Conservation (phyloP, 2,329 filamentous ascomycete species). For the Neonectria neomacrospora region DNA sequence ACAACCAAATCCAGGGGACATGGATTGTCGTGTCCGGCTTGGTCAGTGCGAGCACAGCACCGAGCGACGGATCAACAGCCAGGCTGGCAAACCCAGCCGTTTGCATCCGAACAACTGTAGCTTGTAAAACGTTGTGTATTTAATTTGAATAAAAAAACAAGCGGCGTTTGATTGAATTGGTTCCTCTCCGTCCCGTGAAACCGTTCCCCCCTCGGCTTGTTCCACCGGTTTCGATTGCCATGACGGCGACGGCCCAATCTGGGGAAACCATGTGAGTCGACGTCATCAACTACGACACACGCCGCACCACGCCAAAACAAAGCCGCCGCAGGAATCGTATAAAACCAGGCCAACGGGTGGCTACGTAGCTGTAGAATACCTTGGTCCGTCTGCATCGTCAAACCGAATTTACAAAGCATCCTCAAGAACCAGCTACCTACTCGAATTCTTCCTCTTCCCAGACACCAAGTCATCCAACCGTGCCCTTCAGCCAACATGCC, state of each 20-base stretch:
- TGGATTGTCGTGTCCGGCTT: not conserved
- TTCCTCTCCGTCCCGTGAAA: conserved; percentile 4
- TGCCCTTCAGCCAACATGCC: conserved; percentile 60
- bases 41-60: not conserved
- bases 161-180: not conserved
- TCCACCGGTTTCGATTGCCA: not conserved
- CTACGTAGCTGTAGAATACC: not conserved
- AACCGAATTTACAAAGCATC: not conserved
- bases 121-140: not conserved
- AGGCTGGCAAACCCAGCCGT: not conserved
- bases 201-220: not conserved
- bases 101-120: not conserved
- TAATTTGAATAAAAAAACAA: too few relatives aligned
- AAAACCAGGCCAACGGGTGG: not conserved
- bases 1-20: not conserved
- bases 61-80: not conserved
- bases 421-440: conserved; percentile 2
- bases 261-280: conserved; percentile 40
- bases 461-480: not conserved
- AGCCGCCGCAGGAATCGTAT: conserved; percentile 14
- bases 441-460: conserved; percentile 18
- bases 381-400: not conserved
- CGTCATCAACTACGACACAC: conserved; percentile 39
- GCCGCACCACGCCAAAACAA: not conserved
- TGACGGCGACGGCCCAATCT: conserved; percentile 7